Percentiles rank a stretch among this genome's conserved stretches.
phyloP scores from a whole-genome alignment of 331 rosid genomes.

The Quercus lobata region DNA sequence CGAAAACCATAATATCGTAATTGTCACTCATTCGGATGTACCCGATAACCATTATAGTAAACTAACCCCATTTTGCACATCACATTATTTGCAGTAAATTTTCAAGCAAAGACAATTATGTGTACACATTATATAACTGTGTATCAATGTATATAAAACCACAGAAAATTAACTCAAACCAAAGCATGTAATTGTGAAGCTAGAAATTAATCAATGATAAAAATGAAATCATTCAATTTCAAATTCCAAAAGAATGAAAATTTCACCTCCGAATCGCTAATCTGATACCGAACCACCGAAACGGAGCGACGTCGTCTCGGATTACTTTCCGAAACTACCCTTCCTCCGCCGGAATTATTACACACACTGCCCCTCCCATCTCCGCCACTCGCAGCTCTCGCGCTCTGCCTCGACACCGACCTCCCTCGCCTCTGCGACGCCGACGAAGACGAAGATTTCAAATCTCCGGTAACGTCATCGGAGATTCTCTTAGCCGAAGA shows the following conservation, averaged over 20 bases:
- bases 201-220: background rate
- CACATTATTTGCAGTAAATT: too few species aligned
- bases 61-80: too few species aligned
- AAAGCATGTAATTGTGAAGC: background rate
- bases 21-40: too few species aligned
- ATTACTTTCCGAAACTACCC: conserved; percentile 47
- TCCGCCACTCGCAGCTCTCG: conserved; percentile 25
- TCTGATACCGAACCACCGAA: conserved; percentile 75
- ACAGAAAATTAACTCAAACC: background rate
- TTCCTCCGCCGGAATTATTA: conserved; percentile 33
- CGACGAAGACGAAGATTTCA: background rate
- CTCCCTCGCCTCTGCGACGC: conserved; percentile 78
- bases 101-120: background rate
- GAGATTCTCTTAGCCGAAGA: conserved; percentile 22
- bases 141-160: background rate
- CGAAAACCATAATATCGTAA: too few species aligned
- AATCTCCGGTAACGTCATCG: conserved; percentile 26
- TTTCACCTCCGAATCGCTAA: conserved; percentile 87
- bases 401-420: conserved; percentile 72
- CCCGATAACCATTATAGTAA: too few species aligned
- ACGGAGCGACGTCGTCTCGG: conserved; percentile 73
- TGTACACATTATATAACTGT: background rate
- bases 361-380: conserved; percentile 38
- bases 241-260: background rate
- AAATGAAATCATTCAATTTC: background rate